Evolutionary conservation across 2,329 filamentous ascomycete species (phyloP).

Genomic region (Acephala macrosclerotiorum): DNA sequence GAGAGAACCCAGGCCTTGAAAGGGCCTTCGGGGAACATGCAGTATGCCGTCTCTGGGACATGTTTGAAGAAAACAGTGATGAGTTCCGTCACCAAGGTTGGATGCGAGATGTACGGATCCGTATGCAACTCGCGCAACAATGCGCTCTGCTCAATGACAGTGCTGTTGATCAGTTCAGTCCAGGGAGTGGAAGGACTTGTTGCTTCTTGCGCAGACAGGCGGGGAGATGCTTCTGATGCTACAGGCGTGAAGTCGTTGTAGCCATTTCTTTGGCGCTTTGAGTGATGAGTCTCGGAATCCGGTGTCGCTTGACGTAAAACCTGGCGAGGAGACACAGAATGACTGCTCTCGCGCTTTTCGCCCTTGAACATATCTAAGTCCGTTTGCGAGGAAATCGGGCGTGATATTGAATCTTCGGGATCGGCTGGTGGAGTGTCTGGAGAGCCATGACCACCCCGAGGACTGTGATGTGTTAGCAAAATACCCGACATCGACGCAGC

Average conservation of each 20-base stretch:
- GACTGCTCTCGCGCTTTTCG: constrained; percentile 38
- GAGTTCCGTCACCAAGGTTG: constrained; percentile 57
- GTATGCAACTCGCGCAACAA: constrained; percentile 38
- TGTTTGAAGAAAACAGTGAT: constrained; percentile 64
- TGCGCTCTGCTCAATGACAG: constrained; percentile 30
- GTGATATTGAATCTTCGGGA: constrained; percentile 38
- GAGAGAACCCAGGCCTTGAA: constrained; percentile 63
- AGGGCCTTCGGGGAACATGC: constrained; percentile 60
- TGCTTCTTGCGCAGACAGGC: constrained; percentile 33
- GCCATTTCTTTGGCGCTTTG: constrained; percentile 42
- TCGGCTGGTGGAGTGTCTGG: constrained; percentile 45
- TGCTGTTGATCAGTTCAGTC: constrained; percentile 28
- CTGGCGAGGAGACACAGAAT: constrained; percentile 40
- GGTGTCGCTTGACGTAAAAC: constrained; percentile 37
- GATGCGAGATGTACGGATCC: constrained; percentile 61
- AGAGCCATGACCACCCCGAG: constrained; percentile 45
- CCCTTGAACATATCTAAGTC: constrained; percentile 40
- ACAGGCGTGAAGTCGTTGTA: constrained; percentile 43
- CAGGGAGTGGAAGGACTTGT: constrained; percentile 34
- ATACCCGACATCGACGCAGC: constrained; percentile 1
- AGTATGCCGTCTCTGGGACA: constrained; percentile 60
- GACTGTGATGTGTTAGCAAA: constrained; percentile 49
- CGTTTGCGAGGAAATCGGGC: constrained; percentile 40
- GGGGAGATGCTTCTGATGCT: constrained; percentile 42
- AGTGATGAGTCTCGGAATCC: constrained; percentile 38